These are phyloP conservation scores for Globisporangium carolinianum DNA, from an alignment of 352 stramenopile genomes.

Conservation along the genomic window DNA sequence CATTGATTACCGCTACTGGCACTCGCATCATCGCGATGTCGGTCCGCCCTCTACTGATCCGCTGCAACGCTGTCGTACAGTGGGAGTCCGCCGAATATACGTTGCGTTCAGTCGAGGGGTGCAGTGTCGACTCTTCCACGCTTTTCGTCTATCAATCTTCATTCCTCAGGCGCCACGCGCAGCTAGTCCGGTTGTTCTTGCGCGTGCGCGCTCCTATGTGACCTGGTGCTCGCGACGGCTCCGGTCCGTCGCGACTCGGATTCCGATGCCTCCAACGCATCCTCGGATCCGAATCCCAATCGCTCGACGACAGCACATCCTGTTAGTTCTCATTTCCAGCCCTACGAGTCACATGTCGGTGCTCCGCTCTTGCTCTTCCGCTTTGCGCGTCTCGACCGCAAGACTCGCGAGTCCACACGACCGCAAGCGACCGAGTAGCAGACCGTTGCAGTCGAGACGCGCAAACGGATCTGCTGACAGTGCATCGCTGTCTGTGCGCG, in stretches of 20 bases:
- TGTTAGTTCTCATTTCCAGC: background rate
- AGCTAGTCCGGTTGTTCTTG: too few species aligned
- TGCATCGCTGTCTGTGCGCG: background rate
- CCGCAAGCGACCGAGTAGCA: background rate
- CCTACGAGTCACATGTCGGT: background rate
- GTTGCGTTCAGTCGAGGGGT: too few species aligned
- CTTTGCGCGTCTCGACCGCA: background rate
- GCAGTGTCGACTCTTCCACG: conserved; percentile 1
- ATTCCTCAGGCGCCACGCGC: background rate
- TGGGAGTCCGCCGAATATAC: background rate
- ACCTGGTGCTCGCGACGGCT: too few species aligned
- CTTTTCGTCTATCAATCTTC: background rate
- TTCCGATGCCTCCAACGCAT: too few species aligned
- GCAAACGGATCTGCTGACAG: background rate
- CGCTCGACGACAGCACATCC: too few species aligned
- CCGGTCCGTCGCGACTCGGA: too few species aligned
- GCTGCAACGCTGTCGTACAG: background rate
- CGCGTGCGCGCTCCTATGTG: too few species aligned
- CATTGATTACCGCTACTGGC: too few species aligned
- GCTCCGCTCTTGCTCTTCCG: background rate
- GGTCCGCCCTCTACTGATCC: background rate
- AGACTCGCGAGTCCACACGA: background rate
- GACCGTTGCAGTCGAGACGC: background rate
- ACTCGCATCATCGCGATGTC: conserved; percentile 19
- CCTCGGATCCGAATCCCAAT: too few species aligned